Evolutionary conservation across 2,329 filamentous ascomycete genomes (phyloP), one percentile per base, ranked within the genome.

Genomic region (Chaetomiaceae sp.): DNA sequence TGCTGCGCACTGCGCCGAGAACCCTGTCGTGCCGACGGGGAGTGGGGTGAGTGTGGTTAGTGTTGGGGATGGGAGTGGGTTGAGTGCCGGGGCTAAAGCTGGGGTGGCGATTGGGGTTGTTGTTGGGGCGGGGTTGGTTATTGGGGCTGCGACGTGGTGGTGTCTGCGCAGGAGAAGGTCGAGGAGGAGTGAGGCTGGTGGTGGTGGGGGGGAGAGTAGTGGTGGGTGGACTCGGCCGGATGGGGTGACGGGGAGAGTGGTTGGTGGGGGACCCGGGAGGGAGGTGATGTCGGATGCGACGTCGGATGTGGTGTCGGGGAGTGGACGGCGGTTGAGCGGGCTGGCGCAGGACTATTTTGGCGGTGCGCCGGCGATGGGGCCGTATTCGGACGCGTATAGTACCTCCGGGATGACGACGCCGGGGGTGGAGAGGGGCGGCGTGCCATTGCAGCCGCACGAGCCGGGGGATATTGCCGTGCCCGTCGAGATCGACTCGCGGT

Each of bases 21-120:
- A 64, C 5, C 62, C 53, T 5, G 38, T 49, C 8, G 41, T 53
- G 6, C 63, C 39, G n/a, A 39, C 44, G 44, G 44, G 38, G 21
- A 46, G 39, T 4, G 38, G 31, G 14, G 43, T 43, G 3, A 43
- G 38, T 10, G 65, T 65, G 1, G 58, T 66, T 2, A 53, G 56
- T 5, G 51, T 44, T 19, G 55, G 51, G 13, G 31, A 37, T 1
- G 46, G 38, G 21, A 51, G 49, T 2, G 62, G 63, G 2, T 61
- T 81, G 5, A 74, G 75, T 1, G 62, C 69, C 1, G 77, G 74
- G 1, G 78, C 77, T 2, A 79, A 76, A 58, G 78, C 75, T 0
- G 80, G 80, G 2, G 75, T 84, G n/a, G 78, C 74, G 5, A 68
- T 76, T 0, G 80, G 77, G 16, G 71, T 76, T 3, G 70, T 75